phyloP scores from a whole-genome alignment of 768 basidiomycete species.

The Cyclocybe cylindracea region DNA sequence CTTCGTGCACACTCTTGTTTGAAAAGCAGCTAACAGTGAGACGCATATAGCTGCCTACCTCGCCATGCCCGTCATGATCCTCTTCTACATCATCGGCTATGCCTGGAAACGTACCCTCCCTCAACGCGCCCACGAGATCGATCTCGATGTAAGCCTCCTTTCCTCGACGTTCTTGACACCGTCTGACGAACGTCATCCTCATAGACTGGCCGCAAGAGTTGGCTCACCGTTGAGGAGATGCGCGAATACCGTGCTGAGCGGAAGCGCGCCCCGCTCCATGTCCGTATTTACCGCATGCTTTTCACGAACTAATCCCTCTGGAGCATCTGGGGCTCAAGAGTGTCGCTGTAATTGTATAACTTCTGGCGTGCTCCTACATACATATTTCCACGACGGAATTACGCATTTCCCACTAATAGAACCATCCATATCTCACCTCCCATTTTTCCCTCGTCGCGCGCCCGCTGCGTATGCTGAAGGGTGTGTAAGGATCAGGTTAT shows the following conservation, averaged over 20 bases:
- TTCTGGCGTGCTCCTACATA: not conserved
- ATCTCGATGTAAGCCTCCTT: constrained; percentile 34
- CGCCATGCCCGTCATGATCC: constrained; percentile 39
- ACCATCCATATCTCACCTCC: too few species aligned
- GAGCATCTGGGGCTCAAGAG: not conserved
- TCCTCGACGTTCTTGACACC: not conserved
- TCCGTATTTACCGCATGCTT: constrained; percentile 39
- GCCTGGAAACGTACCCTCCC: constrained; percentile 43
- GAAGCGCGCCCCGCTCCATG: constrained; percentile 31
- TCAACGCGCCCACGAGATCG: constrained; percentile 36
- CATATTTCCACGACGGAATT: not conserved
- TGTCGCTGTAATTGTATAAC: constrained; percentile 9
- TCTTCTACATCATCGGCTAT: constrained; percentile 38
- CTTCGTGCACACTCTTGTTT: not conserved
- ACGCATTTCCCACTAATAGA: too few species aligned
- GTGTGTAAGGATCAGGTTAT: too few species aligned
- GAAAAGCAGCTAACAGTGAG: not conserved
- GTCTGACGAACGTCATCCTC: not conserved
- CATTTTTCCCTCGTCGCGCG: too few species aligned
- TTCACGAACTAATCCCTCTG: constrained; percentile 35
- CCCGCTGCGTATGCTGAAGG: too few species aligned
- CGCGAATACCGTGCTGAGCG: constrained; percentile 42
- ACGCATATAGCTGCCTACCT: constrained; percentile 34
- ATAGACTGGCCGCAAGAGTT: constrained; percentile 45
- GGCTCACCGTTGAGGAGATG: constrained; percentile 48